Conservation (phyloP, 108 stramenopile species). For the Cylindrotheca fusiformis region DNA sequence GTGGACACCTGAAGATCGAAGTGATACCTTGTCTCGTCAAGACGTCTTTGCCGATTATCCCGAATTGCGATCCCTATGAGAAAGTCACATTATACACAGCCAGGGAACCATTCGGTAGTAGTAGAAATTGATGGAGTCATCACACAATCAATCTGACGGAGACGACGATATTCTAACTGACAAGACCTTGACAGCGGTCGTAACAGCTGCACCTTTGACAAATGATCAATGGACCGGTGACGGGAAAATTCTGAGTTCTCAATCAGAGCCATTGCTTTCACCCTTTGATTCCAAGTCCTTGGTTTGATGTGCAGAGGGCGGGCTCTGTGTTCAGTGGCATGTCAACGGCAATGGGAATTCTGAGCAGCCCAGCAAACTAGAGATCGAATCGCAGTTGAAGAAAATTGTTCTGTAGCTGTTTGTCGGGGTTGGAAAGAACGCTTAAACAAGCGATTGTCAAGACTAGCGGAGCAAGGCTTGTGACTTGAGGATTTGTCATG, state of each 20-base stretch:
- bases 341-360: constrained; percentile 11
- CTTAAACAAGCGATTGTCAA: constrained; percentile 31
- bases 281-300: too few species aligned
- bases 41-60: constrained; percentile 80
- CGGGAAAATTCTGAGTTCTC: too few species aligned
- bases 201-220: too few species aligned
- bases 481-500: constrained; percentile 43
- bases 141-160: too few species aligned
- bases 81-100: too few species aligned
- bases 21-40: constrained; percentile 58
- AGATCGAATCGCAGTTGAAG: constrained; percentile 70
- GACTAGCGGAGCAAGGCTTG: constrained; percentile 51
- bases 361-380: constrained; percentile 43
- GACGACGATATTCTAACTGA: too few species aligned
- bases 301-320: too few species aligned
- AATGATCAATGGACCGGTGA: too few species aligned
- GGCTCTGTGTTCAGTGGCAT: constrained; percentile 1
- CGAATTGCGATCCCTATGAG: constrained; percentile 58
- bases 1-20: constrained; percentile 79
- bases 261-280: too few species aligned
- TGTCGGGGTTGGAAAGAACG: constrained; percentile 55
- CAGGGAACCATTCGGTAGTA: too few species aligned
- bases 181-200: too few species aligned
- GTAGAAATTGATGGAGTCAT: too few species aligned
- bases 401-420: constrained; percentile 61